Evolutionary conservation across 2,329 filamentous ascomycete species (phyloP).

Genomic region (Ustilaginoidea virens): DNA sequence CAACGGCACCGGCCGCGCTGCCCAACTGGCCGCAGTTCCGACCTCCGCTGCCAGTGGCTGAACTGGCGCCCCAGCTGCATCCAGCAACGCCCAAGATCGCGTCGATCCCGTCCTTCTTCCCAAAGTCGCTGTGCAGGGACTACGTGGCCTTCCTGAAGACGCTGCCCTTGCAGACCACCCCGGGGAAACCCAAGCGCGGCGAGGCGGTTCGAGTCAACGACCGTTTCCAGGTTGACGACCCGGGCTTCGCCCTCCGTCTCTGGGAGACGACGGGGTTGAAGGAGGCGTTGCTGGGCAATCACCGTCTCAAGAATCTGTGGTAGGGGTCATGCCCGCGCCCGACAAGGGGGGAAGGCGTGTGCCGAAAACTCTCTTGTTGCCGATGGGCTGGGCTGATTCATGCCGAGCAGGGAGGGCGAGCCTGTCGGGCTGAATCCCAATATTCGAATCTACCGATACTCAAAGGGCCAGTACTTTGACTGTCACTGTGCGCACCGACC

Average conservation of each 20-base stretch:
- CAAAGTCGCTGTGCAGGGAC: slow-evolving; percentile 55
- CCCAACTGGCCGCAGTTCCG: slow-evolving; percentile 57
- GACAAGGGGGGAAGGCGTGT: neutral
- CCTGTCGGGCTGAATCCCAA: slow-evolving; percentile 77
- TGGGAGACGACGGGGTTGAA: slow-evolving; percentile 67
- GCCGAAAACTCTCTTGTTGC: neutral
- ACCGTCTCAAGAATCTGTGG: slow-evolving; percentile 26
- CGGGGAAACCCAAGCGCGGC: slow-evolving; percentile 61
- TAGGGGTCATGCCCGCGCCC: slow-evolving; percentile 13
- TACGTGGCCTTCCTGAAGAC: slow-evolving; percentile 59
- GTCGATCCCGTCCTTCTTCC: slow-evolving; percentile 60
- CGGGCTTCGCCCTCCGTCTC: slow-evolving; percentile 54
- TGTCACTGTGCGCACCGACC: slow-evolving; percentile 56
- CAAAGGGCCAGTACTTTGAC: slow-evolving; percentile 77
- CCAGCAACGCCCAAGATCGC: slow-evolving; percentile 46
- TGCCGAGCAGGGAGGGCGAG: slow-evolving; percentile 65
- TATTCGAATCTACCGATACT: slow-evolving; percentile 80
- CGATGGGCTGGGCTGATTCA: too few species aligned
- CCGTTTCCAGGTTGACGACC: slow-evolving; percentile 69
- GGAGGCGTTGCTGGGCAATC: slow-evolving; percentile 34
- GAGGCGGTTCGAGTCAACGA: slow-evolving; percentile 81
- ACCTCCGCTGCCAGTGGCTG: slow-evolving; percentile 49
- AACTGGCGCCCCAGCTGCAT: slow-evolving; percentile 44
- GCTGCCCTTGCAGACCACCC: slow-evolving; percentile 62
- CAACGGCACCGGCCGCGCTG: slow-evolving; percentile 9